phyloP scores from a whole-genome alignment of 257 asterid species.

The Capsicum baccatum region DNA sequence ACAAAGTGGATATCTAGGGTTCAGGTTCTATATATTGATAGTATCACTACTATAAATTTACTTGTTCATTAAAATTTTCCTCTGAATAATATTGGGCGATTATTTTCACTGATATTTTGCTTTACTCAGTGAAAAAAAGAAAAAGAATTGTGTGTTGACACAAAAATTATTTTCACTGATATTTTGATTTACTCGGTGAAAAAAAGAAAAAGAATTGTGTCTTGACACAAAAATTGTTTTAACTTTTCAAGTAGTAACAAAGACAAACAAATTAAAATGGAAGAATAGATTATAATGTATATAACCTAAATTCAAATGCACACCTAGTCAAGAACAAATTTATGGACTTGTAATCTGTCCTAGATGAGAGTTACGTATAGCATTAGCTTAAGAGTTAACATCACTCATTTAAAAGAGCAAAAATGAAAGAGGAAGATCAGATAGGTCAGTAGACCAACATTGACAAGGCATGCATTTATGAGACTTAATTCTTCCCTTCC shows the following conservation, averaged over 20 bases:
- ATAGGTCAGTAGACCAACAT: constrained; percentile 25
- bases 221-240: not conserved
- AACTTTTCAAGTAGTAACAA: not conserved
- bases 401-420: not conserved
- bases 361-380: not conserved
- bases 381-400: constrained; percentile 8
- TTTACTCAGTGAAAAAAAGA: no score
- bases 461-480: constrained; percentile 34
- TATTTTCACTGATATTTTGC: no score
- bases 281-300: not conserved
- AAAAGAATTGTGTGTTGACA: no score
- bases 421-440: not conserved
- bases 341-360: not conserved
- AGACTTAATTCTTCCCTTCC: constrained; percentile 23
- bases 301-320: not conserved
- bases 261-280: not conserved
- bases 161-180: no score
- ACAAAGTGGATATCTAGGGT: no score
- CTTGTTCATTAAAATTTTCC: no score
- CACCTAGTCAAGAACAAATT: not conserved
- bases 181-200: no score
- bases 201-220: no score
- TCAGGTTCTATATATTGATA: no score
- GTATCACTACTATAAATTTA: no score
- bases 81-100: no score